Base-by-base conservation (phyloP, 176 grass and related monocot genomes). In the Cenchrus fungigraminus region DNA sequence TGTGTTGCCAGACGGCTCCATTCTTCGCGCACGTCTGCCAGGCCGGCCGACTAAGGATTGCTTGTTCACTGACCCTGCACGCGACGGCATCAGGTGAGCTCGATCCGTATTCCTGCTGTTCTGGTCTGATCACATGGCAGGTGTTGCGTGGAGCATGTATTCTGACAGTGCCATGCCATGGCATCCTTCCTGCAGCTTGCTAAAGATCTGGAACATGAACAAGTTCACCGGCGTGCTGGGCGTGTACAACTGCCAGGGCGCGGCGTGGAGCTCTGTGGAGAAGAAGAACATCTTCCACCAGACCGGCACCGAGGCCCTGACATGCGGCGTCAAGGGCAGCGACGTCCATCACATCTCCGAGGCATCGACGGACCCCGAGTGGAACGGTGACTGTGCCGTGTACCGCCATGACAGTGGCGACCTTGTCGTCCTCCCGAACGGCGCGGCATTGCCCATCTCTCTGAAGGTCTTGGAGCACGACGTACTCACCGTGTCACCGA, bases 141-240 rank as follows among this genome's bases (percentile, higher is more conserved):
- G 9, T 81, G 37, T 5, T 77, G 9, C 42, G 43, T 61, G 43
- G 11, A 57, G 17, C 34, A 31, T 40, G 17, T 50, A 8, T 42
- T 42, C 62, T 62, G 64, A 87, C 65, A 47, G 28, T 80, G 13
- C 34, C 40, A 2, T 72, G 37, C 10, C 34, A 31, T 52, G 29
- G 1, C 52, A 55, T 81, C 46, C 1, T 68, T 75, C 9, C 53
- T 87, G 79, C 52, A 98, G 84, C 80, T 89, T 98, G 91, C 89
- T 98, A 45, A 98, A 98, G 88, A 94, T 98, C 66, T 98, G 97
- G 97, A 98, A 98, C 87, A 95, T 98, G 91, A 98, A 98, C 88
- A 98, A 82, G 47, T 95, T 90, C 89, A 95, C 86, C 4, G 97
- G 97, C 28, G 89, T 98, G 0, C 73, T 98, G 19, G 97, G 97